A percentile compares a stretch with the other conserved stretches of the same genome.
Conservation (phyloP, 139 green algal species). For the Haematococcus lacustris region DNA sequence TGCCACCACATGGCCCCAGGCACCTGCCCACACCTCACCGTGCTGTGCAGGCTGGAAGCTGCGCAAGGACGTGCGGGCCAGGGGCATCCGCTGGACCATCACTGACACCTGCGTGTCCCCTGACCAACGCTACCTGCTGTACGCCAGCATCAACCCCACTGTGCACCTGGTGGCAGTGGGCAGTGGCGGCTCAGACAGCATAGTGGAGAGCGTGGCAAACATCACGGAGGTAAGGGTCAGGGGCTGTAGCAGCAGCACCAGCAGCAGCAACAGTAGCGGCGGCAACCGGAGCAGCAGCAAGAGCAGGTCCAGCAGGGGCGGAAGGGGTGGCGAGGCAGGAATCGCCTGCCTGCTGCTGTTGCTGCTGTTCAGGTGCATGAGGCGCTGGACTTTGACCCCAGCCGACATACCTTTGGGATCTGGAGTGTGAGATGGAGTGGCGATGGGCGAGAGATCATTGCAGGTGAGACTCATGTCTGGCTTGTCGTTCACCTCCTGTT, state of each 20-base stretch:
- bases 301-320: too few species aligned
- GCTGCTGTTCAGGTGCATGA: constrained; percentile 50
- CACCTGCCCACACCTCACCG: too few species aligned
- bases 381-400: constrained; percentile 41
- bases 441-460: neutral
- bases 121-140: constrained; percentile 75
- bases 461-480: too few species aligned
- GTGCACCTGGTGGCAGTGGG: constrained; percentile 61
- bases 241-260: too few species aligned
- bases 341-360: too few species aligned
- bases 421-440: constrained; percentile 8
- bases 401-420: constrained; percentile 13
- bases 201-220: constrained; percentile 37
- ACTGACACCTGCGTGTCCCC: constrained; percentile 76
- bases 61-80: constrained; percentile 65
- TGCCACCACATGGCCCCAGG: too few species aligned
- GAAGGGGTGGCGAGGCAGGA: too few species aligned
- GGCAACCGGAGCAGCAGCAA: too few species aligned
- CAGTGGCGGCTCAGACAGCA: constrained; percentile 18
- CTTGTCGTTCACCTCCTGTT: too few species aligned
- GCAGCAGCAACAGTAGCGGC: too few species aligned
- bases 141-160: constrained; percentile 60
- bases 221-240: constrained; percentile 40
- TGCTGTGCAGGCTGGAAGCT: constrained; percentile 63
- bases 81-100: constrained; percentile 66